Base-by-base conservation (phyloP, 192 early-diverging fungal species). In the Rhizophagus clarus region DNA sequence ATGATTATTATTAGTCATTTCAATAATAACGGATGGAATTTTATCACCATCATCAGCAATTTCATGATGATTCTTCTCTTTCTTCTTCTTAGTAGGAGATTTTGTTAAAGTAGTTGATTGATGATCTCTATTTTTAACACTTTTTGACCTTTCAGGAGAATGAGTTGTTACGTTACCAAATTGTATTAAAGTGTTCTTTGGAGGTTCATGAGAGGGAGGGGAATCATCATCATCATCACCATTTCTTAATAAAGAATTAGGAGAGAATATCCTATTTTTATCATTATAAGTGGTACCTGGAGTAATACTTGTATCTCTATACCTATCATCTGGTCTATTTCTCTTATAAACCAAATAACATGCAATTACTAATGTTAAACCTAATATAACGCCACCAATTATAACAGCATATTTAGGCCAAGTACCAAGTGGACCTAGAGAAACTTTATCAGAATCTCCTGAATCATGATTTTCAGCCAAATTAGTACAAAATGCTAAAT, bases 381-480 rank as follows among this genome's bases (percentile, higher is more conserved):
- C 72, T 28, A 74, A 56, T 15, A 74, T n/a, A 7, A 47, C 22
- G 8, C 47, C 72, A 56, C 26, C 72, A 29, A 74, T 60, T 14
- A 74, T 60, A 31, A 74, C 15, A 14, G 45, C 72, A 61, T 49
- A 60, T 20, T 47, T 74, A 61, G 72, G 45, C 72, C 72, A 74
- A 28, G 42, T 74, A 20, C 72, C 72, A 56, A 74, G 24, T 60
- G 72, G 72, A 29, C 72, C 72, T 24, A 74, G 17, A 9, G 28
- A 32, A 29, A 74, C 61, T 20, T 74, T 51, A 32, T 56, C 51
- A 32, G 51, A 61, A 26, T 56, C 15, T 28, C 17, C 10, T n/a
- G 22, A 7, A 3, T 64, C 63, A 7, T n/a, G 3, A 8, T 31
- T 22, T 31, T 26, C 10, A 15, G 72, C 51, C 2, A 51, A 32